phyloP scores from a whole-genome alignment of 2,329 filamentous ascomycete genomes.

The Aspergillus udagawae region DNA sequence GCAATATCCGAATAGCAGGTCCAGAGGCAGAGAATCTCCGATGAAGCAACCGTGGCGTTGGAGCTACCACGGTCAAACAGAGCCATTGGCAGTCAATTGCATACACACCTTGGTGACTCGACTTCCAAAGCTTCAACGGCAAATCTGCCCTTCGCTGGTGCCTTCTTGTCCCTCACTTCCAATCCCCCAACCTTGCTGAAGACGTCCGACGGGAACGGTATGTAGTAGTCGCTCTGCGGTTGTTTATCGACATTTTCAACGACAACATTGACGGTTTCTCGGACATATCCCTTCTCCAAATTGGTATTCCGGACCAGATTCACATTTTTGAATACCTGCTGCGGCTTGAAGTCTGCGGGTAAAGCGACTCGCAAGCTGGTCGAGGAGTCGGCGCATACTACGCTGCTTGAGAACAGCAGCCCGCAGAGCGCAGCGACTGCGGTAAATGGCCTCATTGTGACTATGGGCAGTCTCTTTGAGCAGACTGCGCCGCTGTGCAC shows the following conservation, averaged over 20 bases:
- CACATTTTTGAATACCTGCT: conserved; percentile 87
- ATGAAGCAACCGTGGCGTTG: conserved; percentile 13
- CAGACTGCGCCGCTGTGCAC: conserved; percentile 24
- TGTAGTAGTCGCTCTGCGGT: conserved; percentile 83
- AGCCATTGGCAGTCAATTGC: conserved; percentile 45
- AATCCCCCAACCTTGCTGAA: conserved; percentile 76
- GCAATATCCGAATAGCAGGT: conserved; percentile 1
- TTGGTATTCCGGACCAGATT: conserved; percentile 90
- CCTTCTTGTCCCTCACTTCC: conserved; percentile 91
- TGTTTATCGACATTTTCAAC: conserved; percentile 80
- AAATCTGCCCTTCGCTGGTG: conserved; percentile 64
- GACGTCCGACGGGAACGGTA: conserved; percentile 76
- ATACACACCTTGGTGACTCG: conserved; percentile 48
- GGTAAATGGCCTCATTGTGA: conserved; percentile 40
- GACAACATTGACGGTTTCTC: conserved; percentile 89
- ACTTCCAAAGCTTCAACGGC: conserved; percentile 64
- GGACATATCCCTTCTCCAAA: conserved; percentile 85
- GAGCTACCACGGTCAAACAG: conserved; percentile 5
- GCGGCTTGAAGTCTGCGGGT: conserved; percentile 65
- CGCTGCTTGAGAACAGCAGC: conserved; percentile 30
- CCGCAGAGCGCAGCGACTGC: conserved; percentile 33
- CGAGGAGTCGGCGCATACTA: conserved; percentile 31
- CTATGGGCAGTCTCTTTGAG: conserved; percentile 21
- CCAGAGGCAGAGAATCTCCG: neutral
- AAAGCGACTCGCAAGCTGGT: conserved; percentile 33